Evolutionary conservation across 164 flowering plant species (phyloP).

Genomic region (Annona squamosa): DNA sequence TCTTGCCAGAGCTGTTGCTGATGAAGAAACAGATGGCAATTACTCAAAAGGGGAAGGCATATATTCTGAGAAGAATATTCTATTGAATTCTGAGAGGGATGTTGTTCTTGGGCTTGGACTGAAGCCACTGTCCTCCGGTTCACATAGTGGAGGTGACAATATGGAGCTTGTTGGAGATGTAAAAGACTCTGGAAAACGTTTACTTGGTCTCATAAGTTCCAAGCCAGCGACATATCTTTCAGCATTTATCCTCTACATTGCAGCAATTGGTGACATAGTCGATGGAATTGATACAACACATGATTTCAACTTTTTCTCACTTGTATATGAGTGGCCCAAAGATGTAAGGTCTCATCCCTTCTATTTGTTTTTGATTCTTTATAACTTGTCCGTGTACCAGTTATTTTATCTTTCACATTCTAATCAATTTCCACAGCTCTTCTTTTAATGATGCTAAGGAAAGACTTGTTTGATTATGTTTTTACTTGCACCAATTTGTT

Average conservation of each 20-base stretch:
- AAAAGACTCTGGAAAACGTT: conserved; percentile 67
- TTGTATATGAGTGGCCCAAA: conserved; percentile 97
- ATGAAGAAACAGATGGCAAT: conserved; percentile 67
- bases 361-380: background rate
- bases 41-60: conserved; percentile 42
- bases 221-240: conserved; percentile 87
- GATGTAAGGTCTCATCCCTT: conserved; percentile 43
- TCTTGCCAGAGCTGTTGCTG: conserved; percentile 94
- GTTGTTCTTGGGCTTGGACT: conserved; percentile 89
- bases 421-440: too few species aligned
- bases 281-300: conserved; percentile 98
- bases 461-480: too few species aligned
- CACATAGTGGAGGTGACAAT: conserved; percentile 39
- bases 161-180: conserved; percentile 39
- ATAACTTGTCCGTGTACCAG: background rate
- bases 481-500: too few species aligned
- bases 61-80: conserved; percentile 35
- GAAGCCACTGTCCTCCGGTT: conserved; percentile 33
- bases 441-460: too few species aligned
- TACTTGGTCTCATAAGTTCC: conserved; percentile 64
- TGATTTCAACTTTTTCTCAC: conserved; percentile 97
- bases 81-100: conserved; percentile 41
- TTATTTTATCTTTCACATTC: too few species aligned
- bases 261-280: conserved; percentile 96
- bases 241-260: conserved; percentile 88